These are phyloP conservation scores for Tulasnella sp. DNA, from an alignment of 768 basidiomycete genomes.

Conservation along the genomic window DNA sequence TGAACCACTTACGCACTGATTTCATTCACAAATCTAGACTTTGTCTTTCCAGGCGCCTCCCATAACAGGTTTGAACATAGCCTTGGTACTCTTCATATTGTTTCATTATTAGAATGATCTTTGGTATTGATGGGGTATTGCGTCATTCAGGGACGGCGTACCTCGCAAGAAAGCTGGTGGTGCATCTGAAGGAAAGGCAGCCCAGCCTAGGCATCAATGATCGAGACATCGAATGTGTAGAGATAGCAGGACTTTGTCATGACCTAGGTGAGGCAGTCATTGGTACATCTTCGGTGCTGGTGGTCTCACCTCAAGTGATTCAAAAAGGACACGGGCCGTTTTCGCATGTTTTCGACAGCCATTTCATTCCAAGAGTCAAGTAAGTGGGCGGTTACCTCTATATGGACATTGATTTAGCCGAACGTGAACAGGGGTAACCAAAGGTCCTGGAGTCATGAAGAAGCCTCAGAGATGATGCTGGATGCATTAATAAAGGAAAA, in stretches of 20 bases:
- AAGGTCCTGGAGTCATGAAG: conserved; percentile 54
- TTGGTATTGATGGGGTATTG: neutral
- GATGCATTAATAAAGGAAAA: conserved; percentile 50
- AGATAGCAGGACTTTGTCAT: conserved; percentile 70
- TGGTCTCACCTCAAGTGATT: neutral
- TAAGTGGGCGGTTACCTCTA: conserved; percentile 30
- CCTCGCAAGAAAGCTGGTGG: conserved; percentile 51
- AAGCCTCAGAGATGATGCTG: conserved; percentile 74
- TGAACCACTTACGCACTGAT: too few species aligned
- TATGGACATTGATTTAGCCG: neutral
- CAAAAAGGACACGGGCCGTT: conserved; percentile 60
- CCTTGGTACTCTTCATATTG: conserved; percentile 42
- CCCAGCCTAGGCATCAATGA: conserved; percentile 51
- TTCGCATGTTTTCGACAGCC: conserved; percentile 70
- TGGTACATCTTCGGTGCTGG: too few species aligned
- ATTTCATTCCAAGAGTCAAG: conserved; percentile 57
- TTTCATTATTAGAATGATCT: neutral
- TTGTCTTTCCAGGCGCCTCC: conserved; percentile 37
- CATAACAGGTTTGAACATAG: conserved; percentile 79
- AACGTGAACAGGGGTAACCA: neutral
- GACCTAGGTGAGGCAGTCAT: conserved; percentile 39
- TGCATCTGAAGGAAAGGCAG: conserved; percentile 44
- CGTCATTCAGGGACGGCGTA: conserved; percentile 50
- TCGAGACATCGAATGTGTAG: conserved; percentile 62
- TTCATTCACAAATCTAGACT: conserved; percentile 14